These are phyloP conservation scores for Juncus effusus DNA, from an alignment of 176 grass and related monocot species.

Conservation along the genomic window DNA sequence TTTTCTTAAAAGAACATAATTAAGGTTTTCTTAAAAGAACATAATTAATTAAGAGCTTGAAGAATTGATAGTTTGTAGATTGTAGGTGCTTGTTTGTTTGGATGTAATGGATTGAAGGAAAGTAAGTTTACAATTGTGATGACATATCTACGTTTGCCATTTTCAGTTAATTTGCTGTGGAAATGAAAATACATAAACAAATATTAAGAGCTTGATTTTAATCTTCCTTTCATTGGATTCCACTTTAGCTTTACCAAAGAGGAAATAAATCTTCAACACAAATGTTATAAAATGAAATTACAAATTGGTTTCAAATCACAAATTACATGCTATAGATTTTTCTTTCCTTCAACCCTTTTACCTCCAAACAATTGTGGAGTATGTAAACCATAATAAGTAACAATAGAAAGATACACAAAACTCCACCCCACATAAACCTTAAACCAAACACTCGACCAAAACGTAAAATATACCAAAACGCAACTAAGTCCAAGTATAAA, in stretches of 20 bases:
- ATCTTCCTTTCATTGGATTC: no score
- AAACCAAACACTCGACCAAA: conserved; percentile 68
- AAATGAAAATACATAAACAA: no score
- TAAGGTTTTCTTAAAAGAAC: neutral
- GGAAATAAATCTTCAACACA: no score
- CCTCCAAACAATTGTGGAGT: conserved; percentile 39
- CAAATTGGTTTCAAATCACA: neutral
- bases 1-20: neutral
- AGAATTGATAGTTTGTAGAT: neutral
- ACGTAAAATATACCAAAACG: conserved; percentile 50
- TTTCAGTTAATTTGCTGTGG: no score
- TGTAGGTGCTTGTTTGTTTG: conserved; percentile 6
- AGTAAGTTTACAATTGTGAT: no score
- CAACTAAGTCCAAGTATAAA: conserved; percentile 38
- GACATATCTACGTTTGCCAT: no score
- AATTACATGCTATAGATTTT: conserved; percentile 35
- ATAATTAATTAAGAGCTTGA: neutral
- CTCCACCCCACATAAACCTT: conserved; percentile 69
- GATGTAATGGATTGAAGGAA: no score
- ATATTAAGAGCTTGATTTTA: no score
- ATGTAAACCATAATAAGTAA: conserved; percentile 55
- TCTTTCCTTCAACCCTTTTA: conserved; percentile 31
- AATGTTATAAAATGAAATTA: no score
- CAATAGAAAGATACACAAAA: conserved; percentile 47
- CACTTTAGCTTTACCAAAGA: no score